Conservation (phyloP, 2,329 filamentous ascomycete species). For the Aspergillus tubingensis region DNA sequence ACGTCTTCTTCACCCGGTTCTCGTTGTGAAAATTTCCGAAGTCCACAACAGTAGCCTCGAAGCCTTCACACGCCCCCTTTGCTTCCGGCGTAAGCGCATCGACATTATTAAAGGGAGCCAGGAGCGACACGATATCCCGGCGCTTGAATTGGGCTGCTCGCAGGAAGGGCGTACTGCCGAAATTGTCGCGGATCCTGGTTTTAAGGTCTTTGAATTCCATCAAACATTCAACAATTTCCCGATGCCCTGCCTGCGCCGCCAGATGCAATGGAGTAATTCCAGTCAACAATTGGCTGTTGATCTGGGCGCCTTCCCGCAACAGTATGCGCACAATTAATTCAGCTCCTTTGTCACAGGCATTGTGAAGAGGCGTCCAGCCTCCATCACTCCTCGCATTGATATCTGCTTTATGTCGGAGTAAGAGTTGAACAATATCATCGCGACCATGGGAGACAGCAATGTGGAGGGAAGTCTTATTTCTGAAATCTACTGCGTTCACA, state of each 20-base stretch:
- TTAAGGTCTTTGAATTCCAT: conserved; percentile 36
- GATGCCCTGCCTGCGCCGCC: conserved; percentile 43
- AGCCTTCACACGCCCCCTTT: conserved; percentile 49
- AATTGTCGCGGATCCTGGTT: conserved; percentile 38
- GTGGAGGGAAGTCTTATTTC: conserved; percentile 52
- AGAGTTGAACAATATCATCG: conserved; percentile 39
- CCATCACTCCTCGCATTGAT: conserved; percentile 53
- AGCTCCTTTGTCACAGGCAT: conserved; percentile 55
- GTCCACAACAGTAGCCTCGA: conserved; percentile 57
- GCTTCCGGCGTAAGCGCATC: conserved; percentile 42
- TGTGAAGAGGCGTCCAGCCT: conserved; percentile 56
- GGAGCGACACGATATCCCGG: conserved; percentile 38
- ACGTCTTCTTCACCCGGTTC: conserved; percentile 50
- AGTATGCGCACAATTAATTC: conserved; percentile 49
- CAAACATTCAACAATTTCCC: conserved; percentile 39
- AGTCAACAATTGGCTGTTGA: conserved; percentile 43
- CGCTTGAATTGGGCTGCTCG: conserved; percentile 44
- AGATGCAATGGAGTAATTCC: conserved; percentile 44
- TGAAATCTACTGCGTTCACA: conserved; percentile 45
- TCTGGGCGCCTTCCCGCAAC: conserved; percentile 38
- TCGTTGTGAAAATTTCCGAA: conserved; percentile 51
- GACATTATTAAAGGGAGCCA: conserved; percentile 42
- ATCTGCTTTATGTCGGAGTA: conserved; percentile 49
- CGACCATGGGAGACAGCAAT: conserved; percentile 50
- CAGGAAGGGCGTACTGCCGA: conserved; percentile 44